A percentile compares a stretch with the other conserved stretches of the same genome.
Evolutionary conservation across 78 protist genomes (phyloP).

Genomic region (Cavenderia fasciculata): DNA sequence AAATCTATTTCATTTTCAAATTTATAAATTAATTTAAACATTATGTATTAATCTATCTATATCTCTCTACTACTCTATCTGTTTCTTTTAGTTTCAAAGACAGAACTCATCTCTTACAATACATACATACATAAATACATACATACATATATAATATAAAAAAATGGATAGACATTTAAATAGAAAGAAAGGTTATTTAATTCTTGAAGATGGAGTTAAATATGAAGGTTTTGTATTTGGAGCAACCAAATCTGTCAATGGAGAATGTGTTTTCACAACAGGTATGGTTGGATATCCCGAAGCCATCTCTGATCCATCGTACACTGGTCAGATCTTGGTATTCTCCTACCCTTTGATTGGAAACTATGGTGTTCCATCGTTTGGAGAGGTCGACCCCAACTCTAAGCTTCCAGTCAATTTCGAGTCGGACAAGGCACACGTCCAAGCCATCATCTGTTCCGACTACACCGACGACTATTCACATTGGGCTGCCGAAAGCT

Average conservation of each 20-base stretch:
- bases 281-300: constrained; percentile 99
- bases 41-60: too few species aligned
- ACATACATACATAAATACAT: too few species aligned
- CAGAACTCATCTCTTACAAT: too few species aligned
- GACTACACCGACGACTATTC: constrained; percentile 91
- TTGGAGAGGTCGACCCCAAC: constrained; percentile 51
- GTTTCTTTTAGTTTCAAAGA: too few species aligned
- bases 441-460: constrained; percentile 87
- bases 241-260: constrained; percentile 80
- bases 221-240: constrained; percentile 94
- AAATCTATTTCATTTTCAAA: too few species aligned
- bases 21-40: too few species aligned
- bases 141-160: neutral
- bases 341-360: constrained; percentile 97
- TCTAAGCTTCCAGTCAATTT: constrained; percentile 85
- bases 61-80: too few species aligned
- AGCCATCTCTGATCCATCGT: constrained; percentile 97
- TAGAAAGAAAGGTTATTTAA: constrained; percentile 78
- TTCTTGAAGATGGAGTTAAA: constrained; percentile 93
- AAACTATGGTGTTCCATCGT: constrained; percentile 96
- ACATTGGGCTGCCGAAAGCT: constrained; percentile 94
- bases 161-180: constrained; percentile 37
- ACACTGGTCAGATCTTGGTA: constrained; percentile 96
- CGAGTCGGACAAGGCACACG: constrained; percentile 89
- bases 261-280: constrained; percentile 96